Evolutionary conservation across 1,284 basidiomycete genomes (phyloP), one percentile per base, ranked within the genome.

Genomic region (Fistulina hepatica): DNA sequence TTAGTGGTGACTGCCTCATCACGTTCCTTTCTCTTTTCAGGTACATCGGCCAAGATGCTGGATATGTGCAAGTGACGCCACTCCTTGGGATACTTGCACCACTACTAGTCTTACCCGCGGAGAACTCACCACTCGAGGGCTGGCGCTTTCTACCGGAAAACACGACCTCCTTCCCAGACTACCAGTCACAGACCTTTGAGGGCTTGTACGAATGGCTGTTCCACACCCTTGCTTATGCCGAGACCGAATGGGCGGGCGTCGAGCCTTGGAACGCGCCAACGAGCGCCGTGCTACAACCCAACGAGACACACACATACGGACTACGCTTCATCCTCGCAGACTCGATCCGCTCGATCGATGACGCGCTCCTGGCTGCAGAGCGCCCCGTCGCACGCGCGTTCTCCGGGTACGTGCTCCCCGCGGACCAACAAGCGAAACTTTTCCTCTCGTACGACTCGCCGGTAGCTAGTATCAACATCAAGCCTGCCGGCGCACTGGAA

Each of bases 101-200:
- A 4, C 59, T 76, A 12, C 56, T 74, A 16, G 67, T 74, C 12
- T 51, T 65, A 4, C 71, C 71, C 0, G 63, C 61, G 10, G 60
- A 58, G 4, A 60, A 62, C 33, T 71, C 71, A 2, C 71, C 71
- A 11, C 52, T 76, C 17, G 73, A 76, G 53, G 73, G 71, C 12
- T 76, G 71, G 71, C 59, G 71, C 24, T 74, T 74, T 52, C 64
- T 76, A 30, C 60, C 63, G 2, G 73, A 74, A 50, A 58, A 60
- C 24, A 69, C 65, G 0, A 56, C 58, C 2, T 57, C 56, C 5
- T 45, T 64, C 4, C 67, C 69, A 1, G 68, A 57, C 42, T 76
- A 74, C 48, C 71, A 74, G 46, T 72, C 70, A 2, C 73, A 76
- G 49, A 74, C 73, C 0, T 76, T 74, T 46, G 73, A 76, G 49